These are phyloP conservation scores for Boechera retrofracta DNA, from an alignment of 345 rosid species.

Conservation along the genomic window DNA sequence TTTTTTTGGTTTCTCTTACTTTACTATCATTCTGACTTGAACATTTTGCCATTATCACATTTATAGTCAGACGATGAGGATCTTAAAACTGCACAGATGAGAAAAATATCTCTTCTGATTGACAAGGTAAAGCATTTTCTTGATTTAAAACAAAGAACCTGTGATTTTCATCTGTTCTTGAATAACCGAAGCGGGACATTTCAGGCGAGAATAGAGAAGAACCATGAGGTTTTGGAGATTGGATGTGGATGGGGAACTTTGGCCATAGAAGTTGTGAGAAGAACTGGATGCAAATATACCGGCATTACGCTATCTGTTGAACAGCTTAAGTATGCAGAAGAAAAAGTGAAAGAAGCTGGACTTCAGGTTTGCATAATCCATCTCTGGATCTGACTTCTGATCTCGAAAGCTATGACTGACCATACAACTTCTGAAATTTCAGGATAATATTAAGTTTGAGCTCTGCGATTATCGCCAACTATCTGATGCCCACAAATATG, in stretches of 20 bases:
- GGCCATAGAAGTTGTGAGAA: constrained; percentile 82
- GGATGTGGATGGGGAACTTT: constrained; percentile 97
- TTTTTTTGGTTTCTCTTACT: constrained; percentile 9
- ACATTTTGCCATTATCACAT: background rate
- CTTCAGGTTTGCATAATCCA: constrained; percentile 62
- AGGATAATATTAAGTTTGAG: constrained; percentile 69
- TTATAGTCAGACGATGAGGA: constrained; percentile 70
- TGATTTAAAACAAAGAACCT: background rate
- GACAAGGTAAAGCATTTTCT: constrained; percentile 57
- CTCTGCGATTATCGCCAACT: constrained; percentile 85
- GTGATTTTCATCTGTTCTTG: background rate
- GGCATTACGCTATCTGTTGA: constrained; percentile 84
- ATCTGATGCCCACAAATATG: constrained; percentile 58
- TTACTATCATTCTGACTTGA: constrained; percentile 13
- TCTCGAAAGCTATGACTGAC: constrained; percentile 6
- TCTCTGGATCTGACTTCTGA: background rate
- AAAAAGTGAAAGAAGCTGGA: constrained; percentile 80
- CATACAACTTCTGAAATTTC: background rate
- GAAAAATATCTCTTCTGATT: constrained; percentile 70
- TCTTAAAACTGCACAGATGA: constrained; percentile 72
- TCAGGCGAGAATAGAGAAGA: constrained; percentile 65
- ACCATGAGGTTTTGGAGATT: constrained; percentile 79
- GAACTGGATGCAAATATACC: constrained; percentile 85
- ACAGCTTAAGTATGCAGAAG: constrained; percentile 75
- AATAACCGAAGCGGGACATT: background rate